Base-by-base conservation (phyloP, 108 stramenopile species). In the Discostella stelligeroides region DNA sequence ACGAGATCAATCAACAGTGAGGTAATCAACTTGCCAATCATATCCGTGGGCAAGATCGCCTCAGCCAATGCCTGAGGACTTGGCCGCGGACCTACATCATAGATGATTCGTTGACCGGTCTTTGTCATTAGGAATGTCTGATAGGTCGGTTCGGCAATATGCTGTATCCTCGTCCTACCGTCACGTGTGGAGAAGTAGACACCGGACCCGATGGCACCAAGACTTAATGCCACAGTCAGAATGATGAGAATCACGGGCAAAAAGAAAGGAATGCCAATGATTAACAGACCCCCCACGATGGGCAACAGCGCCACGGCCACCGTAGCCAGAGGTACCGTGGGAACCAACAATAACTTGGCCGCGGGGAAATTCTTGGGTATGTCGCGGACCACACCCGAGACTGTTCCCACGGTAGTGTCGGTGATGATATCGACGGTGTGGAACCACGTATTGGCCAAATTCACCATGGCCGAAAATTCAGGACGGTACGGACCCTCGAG, bases 11-110 rank as follows among this genome's bases (percentile, higher is more conserved):
- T 77, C 0, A 82, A 0, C 49, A 97, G 30, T 1, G 85, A 86
- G 4, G 85, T 62, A 24, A 80, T 50, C 13, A 97, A 68, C 73
- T 88, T 88, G 24, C 82, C 69, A 85, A 85, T 85, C 60, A 85
- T 81, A 18, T 66, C 73, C 20, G 61, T 66, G 7, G 96, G 96
- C 41, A 94, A 58, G 4, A 82, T 41, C 15, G 87, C 70, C 29
- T 78, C 72, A 10, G 78, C 80, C 25, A 92, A 60, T 0, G 80
- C 72, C 23, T 90, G 72, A 0, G 94, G 34, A 82, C 76, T 24
- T 34, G 95, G 96, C 20, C 94, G 80, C 0, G 92, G 89, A 14
- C 93, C 96, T 0, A 84, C 82, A 34, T 90, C 79, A 68, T 95
- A 96, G 0, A 97, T 49, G 49, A 92, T 59, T 30, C 68, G 56